phyloP scores from a whole-genome alignment of 352 stramenopile genomes.

The Globisporangium iwayamae region DNA sequence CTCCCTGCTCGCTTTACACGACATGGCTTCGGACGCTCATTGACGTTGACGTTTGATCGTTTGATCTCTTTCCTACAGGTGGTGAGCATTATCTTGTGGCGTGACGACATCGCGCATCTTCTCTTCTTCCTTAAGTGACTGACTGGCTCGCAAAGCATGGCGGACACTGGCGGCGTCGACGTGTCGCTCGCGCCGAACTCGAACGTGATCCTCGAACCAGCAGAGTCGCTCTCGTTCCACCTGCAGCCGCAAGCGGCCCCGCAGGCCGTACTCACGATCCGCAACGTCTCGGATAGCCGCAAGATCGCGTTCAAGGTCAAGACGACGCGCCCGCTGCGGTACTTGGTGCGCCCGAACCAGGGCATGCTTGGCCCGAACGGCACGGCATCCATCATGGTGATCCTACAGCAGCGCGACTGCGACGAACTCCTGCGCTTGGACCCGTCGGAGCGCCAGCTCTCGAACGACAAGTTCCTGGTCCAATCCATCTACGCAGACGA shows the following conservation, averaged over 20 bases:
- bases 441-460: slow-evolving; percentile 68
- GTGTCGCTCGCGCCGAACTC: slow-evolving; percentile 64
- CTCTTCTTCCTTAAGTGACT: neutral
- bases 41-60: neutral
- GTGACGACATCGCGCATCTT: neutral
- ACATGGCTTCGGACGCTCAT: neutral
- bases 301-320: slow-evolving; percentile 90
- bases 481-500: slow-evolving; percentile 85
- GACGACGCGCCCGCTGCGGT: slow-evolving; percentile 84
- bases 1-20: neutral
- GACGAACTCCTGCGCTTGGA: slow-evolving; percentile 81
- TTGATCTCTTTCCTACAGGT: neutral
- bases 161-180: slow-evolving; percentile 41
- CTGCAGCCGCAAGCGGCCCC: slow-evolving; percentile 57
- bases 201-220: slow-evolving; percentile 78
- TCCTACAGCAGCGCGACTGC: slow-evolving; percentile 87
- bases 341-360: slow-evolving; percentile 88
- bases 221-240: slow-evolving; percentile 77
- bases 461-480: slow-evolving; percentile 90
- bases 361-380: slow-evolving; percentile 77
- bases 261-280: slow-evolving; percentile 80
- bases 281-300: slow-evolving; percentile 73
- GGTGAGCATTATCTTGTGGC: neutral
- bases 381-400: slow-evolving; percentile 79
- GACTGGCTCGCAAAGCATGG: slow-evolving; percentile 25